Conservation (phyloP, 768 basidiomycete genomes). For the Phaeotremella skinneri region DNA sequence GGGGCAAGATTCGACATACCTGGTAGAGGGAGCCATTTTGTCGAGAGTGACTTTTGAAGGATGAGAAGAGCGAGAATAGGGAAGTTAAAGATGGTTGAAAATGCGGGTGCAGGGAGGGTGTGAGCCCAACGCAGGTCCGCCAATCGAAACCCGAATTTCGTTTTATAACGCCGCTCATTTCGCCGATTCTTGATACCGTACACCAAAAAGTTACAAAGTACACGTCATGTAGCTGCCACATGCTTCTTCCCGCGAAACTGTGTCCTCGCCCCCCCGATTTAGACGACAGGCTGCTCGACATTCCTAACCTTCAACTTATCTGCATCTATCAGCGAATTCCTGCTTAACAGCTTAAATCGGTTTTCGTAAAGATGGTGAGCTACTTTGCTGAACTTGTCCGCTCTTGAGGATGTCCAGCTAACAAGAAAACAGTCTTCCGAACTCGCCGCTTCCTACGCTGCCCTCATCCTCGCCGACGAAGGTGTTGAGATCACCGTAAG, state of each 20-base stretch:
- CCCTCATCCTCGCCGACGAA: slow-evolving; percentile 97
- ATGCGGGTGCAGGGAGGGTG: neutral
- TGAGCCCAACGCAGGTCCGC: neutral
- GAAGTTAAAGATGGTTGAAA: slow-evolving; percentile 5
- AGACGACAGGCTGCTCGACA: slow-evolving; percentile 5
- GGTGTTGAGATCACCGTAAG: slow-evolving; percentile 94
- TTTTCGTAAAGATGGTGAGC: slow-evolving; percentile 43
- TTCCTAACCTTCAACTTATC: slow-evolving; percentile 8
- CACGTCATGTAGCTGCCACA: slow-evolving; percentile 30
- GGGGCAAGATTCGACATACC: slow-evolving; percentile 20
- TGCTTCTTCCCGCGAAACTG: neutral
- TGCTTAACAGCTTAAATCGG: slow-evolving; percentile 35
- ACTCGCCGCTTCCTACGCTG: slow-evolving; percentile 92
- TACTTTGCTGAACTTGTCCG: neutral
- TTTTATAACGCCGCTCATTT: slow-evolving; percentile 18
- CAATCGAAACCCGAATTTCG: slow-evolving; percentile 18
- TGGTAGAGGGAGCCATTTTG: slow-evolving; percentile 50
- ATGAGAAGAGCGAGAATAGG: slow-evolving; percentile 20
- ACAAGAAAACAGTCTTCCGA: slow-evolving; percentile 56
- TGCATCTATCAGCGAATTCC: slow-evolving; percentile 23
- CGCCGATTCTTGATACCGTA: slow-evolving; percentile 14
- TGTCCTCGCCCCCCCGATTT: too few species aligned
- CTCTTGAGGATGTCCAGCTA: neutral
- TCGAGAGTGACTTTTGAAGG: slow-evolving; percentile 22
- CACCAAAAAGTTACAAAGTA: neutral